These are phyloP conservation scores for Coemansia sp. DNA, from an alignment of 192 early-diverging fungal genomes.

Conservation along the genomic window DNA sequence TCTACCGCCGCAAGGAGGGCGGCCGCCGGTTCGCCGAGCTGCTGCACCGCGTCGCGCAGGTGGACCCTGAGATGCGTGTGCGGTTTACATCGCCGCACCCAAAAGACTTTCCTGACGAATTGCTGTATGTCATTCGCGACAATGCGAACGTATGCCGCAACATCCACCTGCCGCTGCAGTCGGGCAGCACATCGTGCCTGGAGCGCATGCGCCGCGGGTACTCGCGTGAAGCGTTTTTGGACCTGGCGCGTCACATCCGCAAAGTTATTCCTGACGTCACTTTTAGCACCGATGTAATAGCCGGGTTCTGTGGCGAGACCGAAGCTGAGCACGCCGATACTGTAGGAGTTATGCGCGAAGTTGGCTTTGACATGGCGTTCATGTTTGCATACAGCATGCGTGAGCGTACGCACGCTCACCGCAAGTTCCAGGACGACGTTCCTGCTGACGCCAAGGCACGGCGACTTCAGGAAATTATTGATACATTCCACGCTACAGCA, in stretches of 20 bases:
- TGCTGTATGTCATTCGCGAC: constrained; percentile 67
- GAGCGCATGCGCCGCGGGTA: constrained; percentile 77
- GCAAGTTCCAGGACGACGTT: constrained; percentile 67
- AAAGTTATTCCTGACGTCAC: constrained; percentile 68
- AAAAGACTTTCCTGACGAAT: constrained; percentile 76
- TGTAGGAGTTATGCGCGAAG: constrained; percentile 62
- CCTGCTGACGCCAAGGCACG: constrained; percentile 61
- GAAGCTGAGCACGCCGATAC: constrained; percentile 71
- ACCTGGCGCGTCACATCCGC: constrained; percentile 66
- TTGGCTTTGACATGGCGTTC: constrained; percentile 72
- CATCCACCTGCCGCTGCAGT: constrained; percentile 74
- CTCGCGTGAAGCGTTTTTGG: constrained; percentile 67
- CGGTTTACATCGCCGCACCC: constrained; percentile 80
- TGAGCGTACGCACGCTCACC: constrained; percentile 72
- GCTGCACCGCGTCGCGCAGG: constrained; percentile 63
- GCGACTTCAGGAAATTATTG: constrained; percentile 67
- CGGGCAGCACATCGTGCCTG: constrained; percentile 64
- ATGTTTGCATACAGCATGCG: constrained; percentile 83
- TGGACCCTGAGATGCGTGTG: constrained; percentile 75
- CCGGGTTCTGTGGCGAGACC: constrained; percentile 78
- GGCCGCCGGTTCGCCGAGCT: constrained; percentile 75
- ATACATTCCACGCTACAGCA: constrained; percentile 62
- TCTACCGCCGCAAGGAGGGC: constrained; percentile 73
- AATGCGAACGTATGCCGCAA: constrained; percentile 70
- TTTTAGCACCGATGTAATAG: constrained; percentile 74